Base-by-base conservation (phyloP, 768 basidiomycete genomes). In the Mrakia gelida region DNA sequence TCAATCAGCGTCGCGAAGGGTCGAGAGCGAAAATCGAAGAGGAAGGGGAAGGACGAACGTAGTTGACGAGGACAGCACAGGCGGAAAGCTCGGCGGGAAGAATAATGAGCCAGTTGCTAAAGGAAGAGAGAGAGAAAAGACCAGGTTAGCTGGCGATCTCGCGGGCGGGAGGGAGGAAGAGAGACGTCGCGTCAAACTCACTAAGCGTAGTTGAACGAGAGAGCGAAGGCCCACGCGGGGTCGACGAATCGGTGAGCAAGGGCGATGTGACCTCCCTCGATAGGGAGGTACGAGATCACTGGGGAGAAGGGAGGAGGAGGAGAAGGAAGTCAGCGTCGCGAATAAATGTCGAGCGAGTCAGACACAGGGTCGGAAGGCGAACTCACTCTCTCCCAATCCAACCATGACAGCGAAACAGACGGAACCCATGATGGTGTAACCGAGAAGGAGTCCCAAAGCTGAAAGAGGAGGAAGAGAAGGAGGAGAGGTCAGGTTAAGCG, bases 381-480 rank as follows among this genome's bases (percentile, higher is more conserved):
- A 72, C 71, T 49, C 52, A 73, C 72, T 77, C 71, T 79, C 78
- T 71, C 78, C 78, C 18, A 79, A 34, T 43, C 74, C 73, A 10
- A 79, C 30, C 78, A 79, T 79, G 28, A 71, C 68, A 1, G 52
- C 71, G 52, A 79, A 49, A 59, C 78, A 79, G 10, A 79, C 78
- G 26, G 74, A 62, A 23, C 74, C 78, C 78, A 79, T 79, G 61
- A 75, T 75, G 11, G 75, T 30, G 61, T 76, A 82, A 38, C 82
- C 81, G 28, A 82, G 54, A 11, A 82, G 72, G 1, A 81, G 76
- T 54, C 81, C 81, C 23, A 80, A 70, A 0, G 82, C 81, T 23
- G 49, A 13, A 52, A 13, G 45, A 16, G 15, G 49, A 21, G 18
- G 49, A 5, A 13, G 15, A 21, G 49, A 21, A 7, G 18, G 49